A percentile compares a stretch with the other conserved stretches of the same genome.
phyloP scores from a whole-genome alignment of 1,284 basidiomycete genomes.

The Leccinum subrobustum region DNA sequence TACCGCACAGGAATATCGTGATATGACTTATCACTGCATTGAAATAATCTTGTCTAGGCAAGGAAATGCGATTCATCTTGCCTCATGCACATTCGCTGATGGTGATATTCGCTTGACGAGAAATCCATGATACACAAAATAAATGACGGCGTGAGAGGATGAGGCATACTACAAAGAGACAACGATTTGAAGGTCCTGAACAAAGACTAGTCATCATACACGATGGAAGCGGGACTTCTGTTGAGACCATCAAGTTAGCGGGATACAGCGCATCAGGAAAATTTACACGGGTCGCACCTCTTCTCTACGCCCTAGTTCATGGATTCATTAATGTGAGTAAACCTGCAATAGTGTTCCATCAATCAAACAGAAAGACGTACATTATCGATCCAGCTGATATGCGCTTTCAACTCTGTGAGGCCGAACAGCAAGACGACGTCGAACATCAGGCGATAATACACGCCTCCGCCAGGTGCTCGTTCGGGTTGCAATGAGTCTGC shows the following conservation, averaged over 20 bases:
- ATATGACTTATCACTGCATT: background rate
- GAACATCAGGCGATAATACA: slow-evolving; percentile 16
- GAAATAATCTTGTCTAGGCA: background rate
- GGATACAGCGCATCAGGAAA: background rate
- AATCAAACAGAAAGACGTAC: slow-evolving; percentile 3
- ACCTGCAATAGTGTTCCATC: background rate
- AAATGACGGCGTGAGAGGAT: background rate
- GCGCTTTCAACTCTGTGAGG: slow-evolving; percentile 26
- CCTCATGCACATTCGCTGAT: background rate
- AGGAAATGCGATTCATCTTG: background rate
- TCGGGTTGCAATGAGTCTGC: background rate
- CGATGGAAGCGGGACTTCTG: slow-evolving; percentile 39
- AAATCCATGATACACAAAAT: background rate
- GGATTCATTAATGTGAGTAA: background rate
- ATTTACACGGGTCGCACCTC: slow-evolving; percentile 25
- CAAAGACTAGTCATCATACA: slow-evolving; percentile 31
- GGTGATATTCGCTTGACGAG: background rate
- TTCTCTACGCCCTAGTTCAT: slow-evolving; percentile 26
- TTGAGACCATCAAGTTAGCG: slow-evolving; percentile 4
- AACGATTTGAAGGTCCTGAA: background rate
- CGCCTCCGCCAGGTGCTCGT: background rate
- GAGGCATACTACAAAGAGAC: background rate
- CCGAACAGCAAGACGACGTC: slow-evolving; percentile 28
- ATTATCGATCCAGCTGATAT: slow-evolving; percentile 22
- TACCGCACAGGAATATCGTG: background rate